Base-by-base conservation (phyloP, 768 basidiomycete genomes). In the Leucocoprinus birnbaumii region DNA sequence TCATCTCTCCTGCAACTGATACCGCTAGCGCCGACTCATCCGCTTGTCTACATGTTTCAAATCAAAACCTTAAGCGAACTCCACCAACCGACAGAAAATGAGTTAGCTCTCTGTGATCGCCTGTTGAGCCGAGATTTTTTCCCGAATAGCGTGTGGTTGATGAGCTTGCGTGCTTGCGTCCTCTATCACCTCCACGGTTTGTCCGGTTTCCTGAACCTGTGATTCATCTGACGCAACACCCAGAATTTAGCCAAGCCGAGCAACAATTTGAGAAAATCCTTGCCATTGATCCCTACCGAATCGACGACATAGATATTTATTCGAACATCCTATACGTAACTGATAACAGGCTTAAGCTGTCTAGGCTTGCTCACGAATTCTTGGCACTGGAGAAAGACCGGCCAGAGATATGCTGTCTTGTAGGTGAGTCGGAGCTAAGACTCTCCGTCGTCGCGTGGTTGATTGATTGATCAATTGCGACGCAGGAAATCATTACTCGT, bases 281-380 rank as follows among this genome's bases (percentile, higher is more conserved):
- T 31, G 70, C 74, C 2, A 65, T 87, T 34, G 94, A 98, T 66
- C 96, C 95, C 8, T 86, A 85, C 69, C 83, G 94, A 22, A 83
- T 97, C 55, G 97, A 99, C 60, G 91, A 97, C 63, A 88, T 98
- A 54, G 97, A 98, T 64, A 85, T 97, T 35, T 94, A 89, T 68
- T 96, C 94, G 53, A 97, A 98, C 66, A 97, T 98, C 65, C 79
- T 98, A 40, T 98, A 98, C 69, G 94, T 98, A 2, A 92, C 91
- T 46, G 91, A 94, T 63, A 92, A 91, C 62, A 82, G 84, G 43
- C 73, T 91, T 31, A 95, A 96, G 64, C 74, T 99, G 41, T 94
- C 94, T 18, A 86, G 85, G 66, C 78, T 98, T 35, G 97, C 96
- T 7, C 94, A 94, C 59, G 88, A 95, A 60, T 96, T 94, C 68